These are phyloP conservation scores for Brettanomyces custersianus DNA, from an alignment of 805 yeast species.

Conservation along the genomic window DNA sequence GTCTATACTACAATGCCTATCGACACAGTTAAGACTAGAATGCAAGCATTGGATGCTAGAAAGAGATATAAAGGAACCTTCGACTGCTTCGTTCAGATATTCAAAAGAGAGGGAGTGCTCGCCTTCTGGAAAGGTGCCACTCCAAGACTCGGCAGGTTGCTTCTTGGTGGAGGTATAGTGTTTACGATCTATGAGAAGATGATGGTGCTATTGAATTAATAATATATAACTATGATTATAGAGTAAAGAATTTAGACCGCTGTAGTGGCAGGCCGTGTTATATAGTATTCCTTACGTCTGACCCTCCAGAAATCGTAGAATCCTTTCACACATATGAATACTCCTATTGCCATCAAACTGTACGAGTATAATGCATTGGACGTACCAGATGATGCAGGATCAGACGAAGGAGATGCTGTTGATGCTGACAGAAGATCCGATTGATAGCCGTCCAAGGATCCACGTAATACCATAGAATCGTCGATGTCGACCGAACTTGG, in stretches of 20 bases:
- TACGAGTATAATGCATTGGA: slow-evolving; percentile 39
- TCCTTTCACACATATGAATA: slow-evolving; percentile 55
- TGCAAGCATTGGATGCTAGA: slow-evolving; percentile 85
- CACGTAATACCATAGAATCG: slow-evolving; percentile 14
- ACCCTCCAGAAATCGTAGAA: slow-evolving; percentile 66
- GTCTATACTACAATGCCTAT: slow-evolving; percentile 94
- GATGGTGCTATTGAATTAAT: slow-evolving; percentile 44
- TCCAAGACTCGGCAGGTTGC: slow-evolving; percentile 86
- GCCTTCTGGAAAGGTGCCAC: slow-evolving; percentile 99
- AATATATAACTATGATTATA: slow-evolving; percentile 2
- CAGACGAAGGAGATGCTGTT: slow-evolving; percentile 5
- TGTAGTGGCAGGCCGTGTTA: background rate
- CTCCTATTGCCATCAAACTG: slow-evolving; percentile 59
- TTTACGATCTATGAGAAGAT: slow-evolving; percentile 93
- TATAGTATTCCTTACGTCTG: slow-evolving; percentile 52
- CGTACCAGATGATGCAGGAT: slow-evolving; percentile 8
- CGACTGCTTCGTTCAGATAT: slow-evolving; percentile 73
- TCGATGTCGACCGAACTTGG: slow-evolving; percentile 49
- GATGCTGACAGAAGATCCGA: slow-evolving; percentile 13
- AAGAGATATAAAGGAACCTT: slow-evolving; percentile 63
- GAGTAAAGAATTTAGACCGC: slow-evolving; percentile 2
- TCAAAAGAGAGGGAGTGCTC: slow-evolving; percentile 78
- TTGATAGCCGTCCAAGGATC: slow-evolving; percentile 19
- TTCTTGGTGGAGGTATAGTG: slow-evolving; percentile 93
- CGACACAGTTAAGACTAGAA: slow-evolving; percentile 91